Conservation (phyloP, 306 rosid species). For the Lathyrus sativus region DNA sequence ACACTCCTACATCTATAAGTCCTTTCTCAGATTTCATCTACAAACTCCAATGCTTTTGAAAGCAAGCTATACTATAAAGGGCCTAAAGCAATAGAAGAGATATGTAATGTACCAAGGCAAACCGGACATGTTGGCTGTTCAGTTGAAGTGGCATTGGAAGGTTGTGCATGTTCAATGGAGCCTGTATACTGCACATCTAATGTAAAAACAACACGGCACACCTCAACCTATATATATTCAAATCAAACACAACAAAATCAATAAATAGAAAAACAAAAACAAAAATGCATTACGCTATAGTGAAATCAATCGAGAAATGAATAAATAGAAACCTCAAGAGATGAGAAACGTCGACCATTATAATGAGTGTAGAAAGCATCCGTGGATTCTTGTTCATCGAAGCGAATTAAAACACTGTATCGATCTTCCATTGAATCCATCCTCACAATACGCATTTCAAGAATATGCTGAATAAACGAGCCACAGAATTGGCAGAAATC, state of each 20-base stretch:
- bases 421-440: slow-evolving; percentile 78
- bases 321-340: slow-evolving; percentile 56
- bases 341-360: slow-evolving; percentile 70
- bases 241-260: slow-evolving; percentile 2
- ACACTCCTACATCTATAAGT: background rate
- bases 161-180: slow-evolving; percentile 78
- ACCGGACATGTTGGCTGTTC: slow-evolving; percentile 95
- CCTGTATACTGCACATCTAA: slow-evolving; percentile 91
- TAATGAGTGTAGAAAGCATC: slow-evolving; percentile 81
- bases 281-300: background rate
- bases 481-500: slow-evolving; percentile 94
- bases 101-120: slow-evolving; percentile 66
- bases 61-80: background rate
- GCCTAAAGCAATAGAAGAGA: background rate
- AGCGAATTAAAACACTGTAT: slow-evolving; percentile 79
- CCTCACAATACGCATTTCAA: slow-evolving; percentile 93
- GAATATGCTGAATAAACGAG: slow-evolving; percentile 75
- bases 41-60: background rate
- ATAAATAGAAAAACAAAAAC: slow-evolving; percentile 6
- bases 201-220: slow-evolving; percentile 71
- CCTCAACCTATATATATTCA: slow-evolving; percentile 56
- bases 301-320: background rate
- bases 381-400: slow-evolving; percentile 68
- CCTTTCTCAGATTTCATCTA: background rate
- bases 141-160: slow-evolving; percentile 67